These are phyloP conservation scores for Spathaspora sp. DNA, from an alignment of 805 yeast species.

Conservation along the genomic window DNA sequence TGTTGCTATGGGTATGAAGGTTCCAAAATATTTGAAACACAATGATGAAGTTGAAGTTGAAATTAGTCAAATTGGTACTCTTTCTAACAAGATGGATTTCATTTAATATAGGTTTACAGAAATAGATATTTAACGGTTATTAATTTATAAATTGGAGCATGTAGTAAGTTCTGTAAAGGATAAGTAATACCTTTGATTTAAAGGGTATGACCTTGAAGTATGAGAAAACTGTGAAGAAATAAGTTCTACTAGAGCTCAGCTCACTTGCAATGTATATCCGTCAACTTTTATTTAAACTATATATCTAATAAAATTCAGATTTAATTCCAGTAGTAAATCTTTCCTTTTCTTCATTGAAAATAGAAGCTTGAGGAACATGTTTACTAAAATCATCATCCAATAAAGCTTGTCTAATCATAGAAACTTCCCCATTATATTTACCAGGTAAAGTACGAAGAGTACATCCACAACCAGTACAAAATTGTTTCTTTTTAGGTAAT, in stretches of 20 bases:
- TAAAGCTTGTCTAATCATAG: constrained; percentile 10
- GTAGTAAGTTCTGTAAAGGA: too few relatives aligned
- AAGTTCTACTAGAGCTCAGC: too few relatives aligned
- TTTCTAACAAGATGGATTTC: constrained; percentile 7
- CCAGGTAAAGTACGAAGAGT: constrained; percentile 9
- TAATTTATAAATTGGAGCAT: background rate
- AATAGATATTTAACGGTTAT: background rate
- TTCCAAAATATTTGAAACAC: constrained; percentile 7
- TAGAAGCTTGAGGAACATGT: constrained; percentile 5
- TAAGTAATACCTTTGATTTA: too few relatives aligned
- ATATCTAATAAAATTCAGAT: constrained; percentile 5
- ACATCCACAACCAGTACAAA: constrained; percentile 9
- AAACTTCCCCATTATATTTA: constrained; percentile 9
- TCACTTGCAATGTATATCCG: background rate
- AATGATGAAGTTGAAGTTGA: constrained; percentile 7
- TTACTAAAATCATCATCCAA: constrained; percentile 5
- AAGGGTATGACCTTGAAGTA: too few relatives aligned
- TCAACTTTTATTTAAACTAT: background rate
- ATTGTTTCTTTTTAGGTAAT: constrained; percentile 8
- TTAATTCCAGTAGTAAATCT: constrained; percentile 3
- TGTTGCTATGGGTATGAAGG: constrained; percentile 42
- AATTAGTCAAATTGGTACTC: constrained; percentile 8
- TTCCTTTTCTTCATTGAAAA: constrained; percentile 6
- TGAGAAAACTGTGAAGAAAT: too few relatives aligned
- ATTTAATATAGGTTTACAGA: background rate